Base-by-base conservation (phyloP, 139 green algal genomes). In the Closterium sp. region DNA sequence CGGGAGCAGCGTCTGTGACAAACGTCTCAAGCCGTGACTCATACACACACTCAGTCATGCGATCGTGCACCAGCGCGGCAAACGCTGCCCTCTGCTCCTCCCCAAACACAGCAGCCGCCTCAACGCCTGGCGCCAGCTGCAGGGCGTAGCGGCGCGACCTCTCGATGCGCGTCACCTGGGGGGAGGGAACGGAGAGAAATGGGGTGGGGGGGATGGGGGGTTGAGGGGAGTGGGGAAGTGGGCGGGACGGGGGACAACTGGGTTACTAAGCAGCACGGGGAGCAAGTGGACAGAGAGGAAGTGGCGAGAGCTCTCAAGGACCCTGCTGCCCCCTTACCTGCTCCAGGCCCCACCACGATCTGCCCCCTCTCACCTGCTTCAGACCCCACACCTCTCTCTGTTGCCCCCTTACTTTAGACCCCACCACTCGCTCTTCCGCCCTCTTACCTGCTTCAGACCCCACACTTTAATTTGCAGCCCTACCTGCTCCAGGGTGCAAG, bases 41-140 rank as follows among this genome's bases (percentile, higher is more conserved):
- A 92, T 99, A 99, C 3, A 99, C 95, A 90, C 96, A 92, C 97
- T 99, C 97, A 30, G 98, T 99, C 98, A 99, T 99, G 90, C 98
- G 97, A 94, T 99, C 98, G 94, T 99, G 98, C 92, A 99, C 95
- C 99, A 98, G 94, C 99, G 98, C 92, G 99, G 95, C 91, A 95
- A 91, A 31, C 28, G 28, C 62, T 27, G 62, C 62, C 62, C 62
- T 79, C 62, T 79, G 62, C 62, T 79, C 62, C 62, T 79, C 62
- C 3, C 3, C 27, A 24, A 79, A 79, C 9, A 13, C 62, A 22
- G 62, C 19, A 9, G 0, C 62, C 13, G 62, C 62, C 17, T 79
- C 62, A 5, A 79, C 62, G 0, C 62, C 62, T 27, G 62, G 62
- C 17, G 62, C 62, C 62, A 79, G 29, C 70, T 86, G 17, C 70